Conservation (phyloP, 768 basidiomycete species). For the Suillus spraguei region DNA sequence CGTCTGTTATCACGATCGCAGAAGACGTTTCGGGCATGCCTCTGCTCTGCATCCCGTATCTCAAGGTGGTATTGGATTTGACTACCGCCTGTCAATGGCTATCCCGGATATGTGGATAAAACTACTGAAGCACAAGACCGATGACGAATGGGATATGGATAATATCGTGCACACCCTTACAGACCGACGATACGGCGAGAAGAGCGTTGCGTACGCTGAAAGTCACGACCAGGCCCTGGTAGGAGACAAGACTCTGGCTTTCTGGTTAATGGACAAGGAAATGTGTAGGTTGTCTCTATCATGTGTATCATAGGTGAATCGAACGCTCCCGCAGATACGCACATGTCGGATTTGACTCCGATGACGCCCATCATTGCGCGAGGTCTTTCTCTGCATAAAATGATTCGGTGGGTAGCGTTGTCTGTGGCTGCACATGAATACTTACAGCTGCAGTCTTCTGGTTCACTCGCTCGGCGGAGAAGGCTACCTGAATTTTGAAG, state of each 20-base stretch:
- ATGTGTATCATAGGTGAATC: background rate
- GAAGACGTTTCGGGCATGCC: conserved; percentile 99
- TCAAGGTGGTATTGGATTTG: conserved; percentile 93
- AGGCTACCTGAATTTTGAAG: conserved; percentile 97
- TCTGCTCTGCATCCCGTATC: conserved; percentile 76
- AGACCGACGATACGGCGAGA: conserved; percentile 88
- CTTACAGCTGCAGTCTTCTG: conserved; percentile 58
- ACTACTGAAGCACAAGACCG: conserved; percentile 87
- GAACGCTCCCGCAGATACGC: conserved; percentile 59
- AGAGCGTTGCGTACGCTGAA: conserved; percentile 91
- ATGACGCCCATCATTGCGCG: conserved; percentile 86
- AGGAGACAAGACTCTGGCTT: conserved; percentile 97
- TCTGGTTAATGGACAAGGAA: conserved; percentile 99
- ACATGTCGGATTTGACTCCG: conserved; percentile 88
- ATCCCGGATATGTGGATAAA: conserved; percentile 99
- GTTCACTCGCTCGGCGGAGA: conserved; percentile 95
- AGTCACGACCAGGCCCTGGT: conserved; percentile 98
- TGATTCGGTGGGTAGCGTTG: conserved; percentile 74
- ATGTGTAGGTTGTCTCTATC: conserved; percentile 73
- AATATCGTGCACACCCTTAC: conserved; percentile 88
- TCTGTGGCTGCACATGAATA: conserved; percentile 2
- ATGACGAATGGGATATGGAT: conserved; percentile 87
- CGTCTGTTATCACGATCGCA: conserved; percentile 85
- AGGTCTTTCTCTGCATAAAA: conserved; percentile 93
- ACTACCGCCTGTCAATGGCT: conserved; percentile 98